Evolutionary conservation across 768 basidiomycete species (phyloP).

Genomic region (Saitozyma sp.): DNA sequence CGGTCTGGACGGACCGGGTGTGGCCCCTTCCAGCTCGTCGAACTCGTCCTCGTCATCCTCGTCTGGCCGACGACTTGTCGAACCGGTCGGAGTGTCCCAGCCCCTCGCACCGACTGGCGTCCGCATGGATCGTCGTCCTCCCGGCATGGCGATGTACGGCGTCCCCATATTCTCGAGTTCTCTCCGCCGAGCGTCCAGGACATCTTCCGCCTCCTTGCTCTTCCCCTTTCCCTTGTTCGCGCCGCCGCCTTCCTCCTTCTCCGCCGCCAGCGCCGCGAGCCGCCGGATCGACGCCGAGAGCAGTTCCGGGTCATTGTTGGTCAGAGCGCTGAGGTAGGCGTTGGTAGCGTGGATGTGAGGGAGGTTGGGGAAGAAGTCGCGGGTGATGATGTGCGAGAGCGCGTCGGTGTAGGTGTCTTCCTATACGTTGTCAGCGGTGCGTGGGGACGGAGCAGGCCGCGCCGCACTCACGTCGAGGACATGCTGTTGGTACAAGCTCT

Average conservation of each 20-base stretch:
- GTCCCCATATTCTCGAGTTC: conserved; percentile 43
- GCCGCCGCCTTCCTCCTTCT: conserved; percentile 26
- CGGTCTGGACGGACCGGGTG: conserved; percentile 14
- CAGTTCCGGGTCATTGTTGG: conserved; percentile 71
- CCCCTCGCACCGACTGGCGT: conserved; percentile 47
- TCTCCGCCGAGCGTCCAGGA: conserved; percentile 18
- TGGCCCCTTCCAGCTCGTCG: conserved; percentile 17
- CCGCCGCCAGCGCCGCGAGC: conserved; percentile 59
- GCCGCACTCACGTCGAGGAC: conserved; percentile 41
- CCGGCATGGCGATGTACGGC: conserved; percentile 43
- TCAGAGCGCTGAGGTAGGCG: conserved; percentile 76
- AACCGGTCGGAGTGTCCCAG: conserved; percentile 44
- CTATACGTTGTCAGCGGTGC: conserved; percentile 18
- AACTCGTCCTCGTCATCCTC: conserved; percentile 24
- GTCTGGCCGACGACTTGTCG: conserved; percentile 17
- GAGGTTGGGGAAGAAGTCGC: conserved; percentile 96
- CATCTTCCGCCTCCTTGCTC: conserved; percentile 1
- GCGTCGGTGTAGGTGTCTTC: conserved; percentile 95
- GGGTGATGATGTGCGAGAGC: conserved; percentile 85
- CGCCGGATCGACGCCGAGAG: conserved; percentile 73
- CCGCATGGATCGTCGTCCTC: conserved; percentile 19
- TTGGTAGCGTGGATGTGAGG: conserved; percentile 86
- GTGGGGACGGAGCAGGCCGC: background rate
- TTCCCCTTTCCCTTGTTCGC: background rate
- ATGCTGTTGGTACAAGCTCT: conserved; percentile 40